Conservation (phyloP, 2,329 filamentous ascomycete species). For the Alternaria hordeiaustralica region DNA sequence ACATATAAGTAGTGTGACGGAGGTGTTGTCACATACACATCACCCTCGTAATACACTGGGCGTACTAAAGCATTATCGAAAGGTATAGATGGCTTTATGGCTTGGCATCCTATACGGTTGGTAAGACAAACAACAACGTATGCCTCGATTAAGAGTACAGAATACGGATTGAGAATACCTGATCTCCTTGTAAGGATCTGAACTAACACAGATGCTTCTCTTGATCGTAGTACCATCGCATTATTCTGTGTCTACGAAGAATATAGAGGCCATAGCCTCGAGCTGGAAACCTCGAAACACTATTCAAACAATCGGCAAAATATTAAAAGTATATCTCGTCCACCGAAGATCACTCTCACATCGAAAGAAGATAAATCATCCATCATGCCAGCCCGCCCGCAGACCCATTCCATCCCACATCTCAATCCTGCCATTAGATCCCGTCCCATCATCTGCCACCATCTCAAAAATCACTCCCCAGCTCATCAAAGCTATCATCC, state of each 20-base stretch:
- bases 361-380: not conserved
- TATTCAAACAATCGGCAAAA: not conserved
- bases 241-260: not conserved
- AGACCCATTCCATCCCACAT: not conserved
- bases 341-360: not conserved
- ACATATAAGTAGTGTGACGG: not conserved
- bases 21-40: not conserved
- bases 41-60: not conserved
- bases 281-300: not conserved
- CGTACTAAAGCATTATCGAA: not conserved
- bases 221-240: not conserved
- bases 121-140: not conserved
- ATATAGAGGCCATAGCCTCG: not conserved
- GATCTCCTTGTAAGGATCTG: not conserved
- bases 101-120: not conserved
- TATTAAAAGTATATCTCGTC: not conserved
- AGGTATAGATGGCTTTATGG: not conserved
- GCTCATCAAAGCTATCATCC: slow-evolving; percentile 37
- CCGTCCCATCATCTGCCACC: not conserved
- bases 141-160: not conserved
- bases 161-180: not conserved
- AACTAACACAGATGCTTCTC: not conserved
- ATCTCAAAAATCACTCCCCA: slow-evolving; percentile 19
- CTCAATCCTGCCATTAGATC: not conserved
- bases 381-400: not conserved